Evolutionary conservation across 371 early-diverging fungal genomes (phyloP), one percentile per base, ranked within the genome.

Genomic region (Synchytrium microbalum): DNA sequence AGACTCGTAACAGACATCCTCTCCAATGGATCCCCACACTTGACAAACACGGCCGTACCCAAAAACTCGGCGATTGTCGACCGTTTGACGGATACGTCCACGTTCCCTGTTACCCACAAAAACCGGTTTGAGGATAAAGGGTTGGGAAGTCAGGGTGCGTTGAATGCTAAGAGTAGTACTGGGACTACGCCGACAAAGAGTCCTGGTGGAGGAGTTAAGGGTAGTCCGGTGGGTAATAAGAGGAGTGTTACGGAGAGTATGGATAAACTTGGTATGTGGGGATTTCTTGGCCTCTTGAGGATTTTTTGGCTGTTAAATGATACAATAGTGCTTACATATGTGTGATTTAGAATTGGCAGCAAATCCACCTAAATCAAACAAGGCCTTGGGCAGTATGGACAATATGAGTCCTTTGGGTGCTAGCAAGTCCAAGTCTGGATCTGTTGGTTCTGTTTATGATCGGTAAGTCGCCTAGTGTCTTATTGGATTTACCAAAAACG

Each of bases 31-130:
- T 67, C 71, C 0, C 78, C 75, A 5, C 54, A 57, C 58, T 67
- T 32, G 64, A 56, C 19, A 55, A 38, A 19, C 5, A 38, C 46
- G 10, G 46, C 46, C 46, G 46, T 38, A 38, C 19, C 46, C 46
- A 38, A 38, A 19, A 38, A 38, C 46, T 5, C 46, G 19, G 46
- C 46, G 19, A 28, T 28, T 23, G 26, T 25, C 23, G 62, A 68
- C 32, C 70, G 74, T 24, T 60, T 78, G 61, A 80, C 78, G 38
- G 76, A 80, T 64, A 63, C 67, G 16, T 63, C 68, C 2, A 62
- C 64, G 32, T 78, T 77, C 65, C 76, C 79, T 2, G 79, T 77
- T n/a, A 74, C 74, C 16, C 75, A 75, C 72, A 72, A 74, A 69
- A 64, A 67, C 25, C 70, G 79, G 33, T 79, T 79, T 64, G 75